phyloP scores from a whole-genome alignment of 202 grass and related monocot species.

The Hordeum pubiflorum region DNA sequence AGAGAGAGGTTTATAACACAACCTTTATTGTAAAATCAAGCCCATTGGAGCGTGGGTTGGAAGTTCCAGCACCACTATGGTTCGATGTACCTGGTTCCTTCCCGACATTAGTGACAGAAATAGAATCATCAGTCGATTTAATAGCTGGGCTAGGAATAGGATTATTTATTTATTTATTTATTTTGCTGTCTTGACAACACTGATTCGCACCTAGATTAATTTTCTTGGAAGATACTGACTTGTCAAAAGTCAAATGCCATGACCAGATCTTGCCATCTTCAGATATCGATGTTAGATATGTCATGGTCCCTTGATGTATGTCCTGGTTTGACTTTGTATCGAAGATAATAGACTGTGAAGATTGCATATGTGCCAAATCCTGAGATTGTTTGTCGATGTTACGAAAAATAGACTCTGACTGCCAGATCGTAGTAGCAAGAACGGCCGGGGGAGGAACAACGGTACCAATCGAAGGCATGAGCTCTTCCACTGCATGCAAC shows the following conservation, averaged over 20 bases:
- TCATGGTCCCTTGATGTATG: slow-evolving; percentile 27
- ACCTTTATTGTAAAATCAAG: slow-evolving; percentile 69
- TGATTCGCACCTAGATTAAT: slow-evolving; percentile 48
- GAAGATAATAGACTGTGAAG: slow-evolving; percentile 14
- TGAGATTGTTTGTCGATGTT: slow-evolving; percentile 42
- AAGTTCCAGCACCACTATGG: slow-evolving; percentile 35
- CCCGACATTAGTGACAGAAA: slow-evolving; percentile 47
- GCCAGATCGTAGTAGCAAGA: slow-evolving; percentile 72
- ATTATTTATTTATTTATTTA: slow-evolving; percentile 19
- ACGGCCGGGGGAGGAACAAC: slow-evolving; percentile 61
- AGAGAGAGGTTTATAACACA: slow-evolving; percentile 1
- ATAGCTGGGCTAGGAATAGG: slow-evolving; percentile 18
- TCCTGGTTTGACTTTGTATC: slow-evolving; percentile 34
- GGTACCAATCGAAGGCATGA: slow-evolving; percentile 92
- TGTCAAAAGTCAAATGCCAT: slow-evolving; percentile 80
- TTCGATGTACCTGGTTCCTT: slow-evolving; percentile 61
- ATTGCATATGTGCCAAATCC: slow-evolving; percentile 31
- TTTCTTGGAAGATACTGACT: slow-evolving; percentile 29
- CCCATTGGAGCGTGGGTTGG: slow-evolving; percentile 29
- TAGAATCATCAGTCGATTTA: slow-evolving; percentile 43
- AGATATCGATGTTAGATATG: slow-evolving; percentile 71
- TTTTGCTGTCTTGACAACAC: slow-evolving; percentile 23
- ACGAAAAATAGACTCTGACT: slow-evolving; percentile 71
- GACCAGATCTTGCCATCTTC: slow-evolving; percentile 97
- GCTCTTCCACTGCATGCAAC: slow-evolving; percentile 77